Evolutionary conservation across 225 moss, liverwort and hornwort genomes (phyloP), one percentile per base, ranked within the genome.

Genomic region (Polytrichum formosum): DNA sequence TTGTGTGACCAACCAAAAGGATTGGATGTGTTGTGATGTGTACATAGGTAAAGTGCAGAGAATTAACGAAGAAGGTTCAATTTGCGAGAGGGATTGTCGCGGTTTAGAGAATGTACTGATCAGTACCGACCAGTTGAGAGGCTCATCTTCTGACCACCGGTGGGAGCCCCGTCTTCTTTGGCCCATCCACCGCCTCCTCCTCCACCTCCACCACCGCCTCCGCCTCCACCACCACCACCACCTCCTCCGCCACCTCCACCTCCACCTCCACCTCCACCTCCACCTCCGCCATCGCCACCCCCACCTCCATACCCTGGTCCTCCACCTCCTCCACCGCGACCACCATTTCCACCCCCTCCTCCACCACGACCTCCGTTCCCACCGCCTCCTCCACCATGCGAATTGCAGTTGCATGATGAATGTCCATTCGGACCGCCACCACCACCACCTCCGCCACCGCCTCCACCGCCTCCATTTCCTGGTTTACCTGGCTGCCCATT

Each of bases 261-360:
- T 0, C 83, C 82, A 0, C 78, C 79, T 0, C 82, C 82, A 0
- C 82, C 82, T 0, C 82, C 82, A 0, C 82, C 82, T 0, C 78
- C 78, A 0, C 82, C 83, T 0, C 79, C 83, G 0, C 83, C 82
- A 0, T 70, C 56, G 0, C 76, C 75, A 0, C 76, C 76, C 0
- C 75, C 82, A 0, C 63, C 63, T 0, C 78, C 78, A 0, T 75
- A 74, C 0, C 78, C 75, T 0, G 66, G 66, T 0, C 67, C 66
- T 0, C 76, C 76, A 0, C 80, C 76, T 0, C 70, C 78, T 0
- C 72, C 70, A 0, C 56, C 26, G 0, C 71, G 71, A 0, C 77
- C 66, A 0, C 79, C 70, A 0, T 66, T 73, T 0, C 82, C 82
- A 21, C 21, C 54, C 0, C 80, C 76, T 0, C 73, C 73, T 7